Base-by-base conservation (phyloP, 2,329 filamentous ascomycete genomes). In the Aspergillus vadensis region DNA sequence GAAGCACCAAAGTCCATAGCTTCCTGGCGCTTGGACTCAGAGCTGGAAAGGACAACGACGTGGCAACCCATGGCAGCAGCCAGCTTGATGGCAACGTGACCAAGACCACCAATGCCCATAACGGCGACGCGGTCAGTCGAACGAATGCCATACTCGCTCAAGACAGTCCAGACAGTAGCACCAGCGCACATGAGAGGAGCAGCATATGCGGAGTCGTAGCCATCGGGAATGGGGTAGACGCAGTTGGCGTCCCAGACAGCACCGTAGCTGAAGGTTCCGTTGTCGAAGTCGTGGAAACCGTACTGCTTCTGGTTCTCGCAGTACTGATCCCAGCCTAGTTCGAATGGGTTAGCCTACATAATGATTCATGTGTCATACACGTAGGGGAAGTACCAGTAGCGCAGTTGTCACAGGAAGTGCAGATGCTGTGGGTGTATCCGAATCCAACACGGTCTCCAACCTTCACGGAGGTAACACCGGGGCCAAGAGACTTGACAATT, bases 11-110 rank as follows among this genome's bases (percentile, higher is more conserved):
- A 79, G 5, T 61, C 54, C 38, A 67, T 51, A 4, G 65, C 67
- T 36, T 69, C 67, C 32, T 63, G 44, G 36, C 63, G 61, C 58
- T 72, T 72, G 15, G 43, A 32, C 15, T 63, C 55, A 2, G 65
- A 66, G 30, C 65, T 62, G 1, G 68, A 70, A 1, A 71, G 49
- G 1, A 65, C 68, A 4, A 72, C 70, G 19, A 72, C 70, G 47
- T 90, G 85, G 32, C 85, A 87, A 19, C 87, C 87, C 0, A 92
- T 79, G 1, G 88, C 88, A 65, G 83, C 85, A 0, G 88, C 86
- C 72, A 84, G 90, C 63, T 90, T 81, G 14, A 62, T 60, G 25
- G 62, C 62, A n/a, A 64, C 19, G 25, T 64, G 62, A 4, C 62
- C 62, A 12, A 64, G 21, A 12, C 62, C 60, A 1, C 62, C 62